phyloP scores from a whole-genome alignment of 371 early-diverging fungal genomes.

The Mortierella sp. region DNA sequence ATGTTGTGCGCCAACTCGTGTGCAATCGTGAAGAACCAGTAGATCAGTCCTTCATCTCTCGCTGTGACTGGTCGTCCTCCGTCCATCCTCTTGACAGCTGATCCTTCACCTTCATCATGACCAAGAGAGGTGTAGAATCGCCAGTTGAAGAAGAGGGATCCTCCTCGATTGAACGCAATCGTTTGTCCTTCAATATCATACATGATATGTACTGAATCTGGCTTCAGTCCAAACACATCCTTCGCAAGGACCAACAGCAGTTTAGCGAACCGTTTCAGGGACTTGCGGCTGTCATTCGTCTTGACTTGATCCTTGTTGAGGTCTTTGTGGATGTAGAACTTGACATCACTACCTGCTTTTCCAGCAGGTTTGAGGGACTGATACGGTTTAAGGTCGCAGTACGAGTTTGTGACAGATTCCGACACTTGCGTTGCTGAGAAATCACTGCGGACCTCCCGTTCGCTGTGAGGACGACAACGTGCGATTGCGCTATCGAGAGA shows the following conservation, averaged over 20 bases:
- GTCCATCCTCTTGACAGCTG: constrained; percentile 12
- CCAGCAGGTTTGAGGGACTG: constrained; percentile 66
- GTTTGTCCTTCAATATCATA: constrained; percentile 75
- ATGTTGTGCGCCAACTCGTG: constrained; percentile 94
- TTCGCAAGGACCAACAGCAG: constrained; percentile 65
- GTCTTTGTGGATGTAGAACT: constrained; percentile 65
- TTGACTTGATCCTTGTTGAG: constrained; percentile 55
- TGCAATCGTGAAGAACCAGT: constrained; percentile 90
- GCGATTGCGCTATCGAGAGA: constrained; percentile 64
- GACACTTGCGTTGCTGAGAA: constrained; percentile 33
- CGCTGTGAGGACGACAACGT: constrained; percentile 64
- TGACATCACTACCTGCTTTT: constrained; percentile 57
- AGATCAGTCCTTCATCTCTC: constrained; percentile 68
- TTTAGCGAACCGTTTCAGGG: constrained; percentile 64
- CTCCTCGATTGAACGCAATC: constrained; percentile 86
- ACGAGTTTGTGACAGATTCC: constrained; percentile 48
- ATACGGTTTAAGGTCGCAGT: constrained; percentile 66
- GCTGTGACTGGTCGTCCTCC: constrained; percentile 47
- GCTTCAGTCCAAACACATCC: constrained; percentile 72
- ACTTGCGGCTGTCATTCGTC: constrained; percentile 56
- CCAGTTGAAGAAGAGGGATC: constrained; percentile 87
- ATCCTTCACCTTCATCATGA: constrained; percentile 49
- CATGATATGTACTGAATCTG: constrained; percentile 75
- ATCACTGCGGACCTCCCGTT: constrained; percentile 41
- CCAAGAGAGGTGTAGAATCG: constrained; percentile 81